Base-by-base conservation (phyloP, 768 basidiomycete species). In the Phaeotremella skinneri region DNA sequence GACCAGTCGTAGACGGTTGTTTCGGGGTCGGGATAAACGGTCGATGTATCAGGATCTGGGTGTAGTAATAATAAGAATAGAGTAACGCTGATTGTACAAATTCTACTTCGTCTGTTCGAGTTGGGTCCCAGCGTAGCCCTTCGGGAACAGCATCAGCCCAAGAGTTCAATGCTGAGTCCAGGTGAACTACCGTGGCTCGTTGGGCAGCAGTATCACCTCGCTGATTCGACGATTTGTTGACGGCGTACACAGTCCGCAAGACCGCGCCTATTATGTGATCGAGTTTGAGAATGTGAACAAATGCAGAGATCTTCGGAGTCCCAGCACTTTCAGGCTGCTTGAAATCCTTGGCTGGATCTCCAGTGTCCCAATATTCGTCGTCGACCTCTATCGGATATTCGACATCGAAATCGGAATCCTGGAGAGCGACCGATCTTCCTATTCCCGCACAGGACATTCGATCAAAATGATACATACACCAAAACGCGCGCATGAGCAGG, bases 401-500 rank as follows among this genome's bases (percentile, higher is more conserved):
- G 4, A 87, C 79, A 63, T 91, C 88, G 66, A 88, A 85, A 66
- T 87, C 89, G 63, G 42, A 41, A 63, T 89, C 88, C 55, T 87
- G 85, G 3, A 90, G 79, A 2, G 83, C 83, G 67, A 85, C 83
- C 2, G 87, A 85, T n/a, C 89, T 80, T 1, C 89, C 89, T 26
- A 85, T 79, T 9, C 79, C 77, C 0, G 77, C 66, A 39, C 78
- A 78, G 4, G 74, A 70, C 42, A 70, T 52, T 11, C 79, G 69
- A 55, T 80, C 80, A n/a, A 77, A 34, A 58, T 72, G 67, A 50
- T 69, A 69, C 30, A 74, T 58, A 48, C 81, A 82, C 87, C 87
- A 89, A 69, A 90, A 89, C 0, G 85, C 85, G 26, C 90, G 83
- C 70, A 87, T 88, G 84, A 87, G 88, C 21, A 87, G 79, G 71